Conservation (phyloP, 1,139 yeast genomes). For the Saccharomyces uvarum region DNA sequence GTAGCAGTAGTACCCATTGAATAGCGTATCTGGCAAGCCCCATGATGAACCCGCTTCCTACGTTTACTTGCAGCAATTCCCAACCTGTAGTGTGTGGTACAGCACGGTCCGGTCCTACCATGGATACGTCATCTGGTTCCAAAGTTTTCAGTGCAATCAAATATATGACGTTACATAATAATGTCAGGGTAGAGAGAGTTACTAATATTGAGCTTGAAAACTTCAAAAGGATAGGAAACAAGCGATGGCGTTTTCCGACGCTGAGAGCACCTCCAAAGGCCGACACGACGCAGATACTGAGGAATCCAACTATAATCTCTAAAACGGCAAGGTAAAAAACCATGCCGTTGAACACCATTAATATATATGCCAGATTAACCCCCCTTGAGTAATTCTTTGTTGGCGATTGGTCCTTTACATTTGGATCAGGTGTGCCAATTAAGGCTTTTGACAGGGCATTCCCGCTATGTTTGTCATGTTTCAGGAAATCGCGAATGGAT, state of each 20-base stretch:
- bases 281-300: constrained; percentile 6
- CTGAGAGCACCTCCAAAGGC: constrained; percentile 12
- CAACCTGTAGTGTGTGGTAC: constrained; percentile 6
- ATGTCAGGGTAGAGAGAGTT: constrained; percentile 10
- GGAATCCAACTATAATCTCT: constrained; percentile 5
- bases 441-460: constrained; percentile 5
- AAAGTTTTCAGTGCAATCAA: constrained; percentile 13
- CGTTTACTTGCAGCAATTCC: constrained; percentile 16
- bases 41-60: constrained; percentile 22
- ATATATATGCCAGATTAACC: constrained; percentile 13
- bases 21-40: constrained; percentile 14
- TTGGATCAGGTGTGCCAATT: constrained; percentile 2
- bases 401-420: constrained; percentile 1
- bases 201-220: constrained; percentile 6
- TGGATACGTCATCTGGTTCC: constrained; percentile 12
- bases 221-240: constrained; percentile 10
- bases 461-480: constrained; percentile 7
- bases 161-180: constrained; percentile 8
- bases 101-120: not conserved
- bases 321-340: constrained; percentile 4
- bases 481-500: constrained; percentile 13
- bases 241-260: constrained; percentile 8
- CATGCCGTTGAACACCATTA: constrained; percentile 11
- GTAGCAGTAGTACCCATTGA: constrained; percentile 13
- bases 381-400: constrained; percentile 9